Evolutionary conservation across 169 alveolate species (phyloP).

Genomic region (Plasmodium blacklocki): DNA sequence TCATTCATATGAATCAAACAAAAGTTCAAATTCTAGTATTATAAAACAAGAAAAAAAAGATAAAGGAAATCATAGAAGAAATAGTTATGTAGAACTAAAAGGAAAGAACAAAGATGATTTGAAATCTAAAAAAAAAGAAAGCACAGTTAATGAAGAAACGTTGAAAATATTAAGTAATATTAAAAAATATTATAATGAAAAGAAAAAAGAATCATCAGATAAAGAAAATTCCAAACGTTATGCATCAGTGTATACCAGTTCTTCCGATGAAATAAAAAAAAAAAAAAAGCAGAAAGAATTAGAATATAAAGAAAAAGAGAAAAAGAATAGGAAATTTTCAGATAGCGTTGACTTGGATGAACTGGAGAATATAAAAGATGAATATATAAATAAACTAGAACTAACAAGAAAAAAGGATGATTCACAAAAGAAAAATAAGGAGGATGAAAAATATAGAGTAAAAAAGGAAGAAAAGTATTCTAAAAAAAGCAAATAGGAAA

Average conservation of each 20-base stretch:
- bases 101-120: background rate
- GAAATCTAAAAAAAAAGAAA: constrained; percentile 3
- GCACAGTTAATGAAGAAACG: constrained; percentile 17
- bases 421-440: background rate
- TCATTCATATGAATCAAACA: too few relatives aligned
- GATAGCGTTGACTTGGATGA: background rate
- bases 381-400: background rate
- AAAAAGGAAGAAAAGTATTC: background rate
- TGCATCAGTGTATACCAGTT: background rate
- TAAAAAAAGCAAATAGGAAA: background rate
- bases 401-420: background rate
- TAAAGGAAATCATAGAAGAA: too few relatives aligned
- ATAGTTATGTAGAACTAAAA: background rate
- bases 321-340: background rate
- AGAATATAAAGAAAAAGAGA: background rate
- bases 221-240: background rate
- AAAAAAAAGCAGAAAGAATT: background rate
- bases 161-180: constrained; percentile 32
- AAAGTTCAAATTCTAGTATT: too few relatives aligned
- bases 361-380: background rate
- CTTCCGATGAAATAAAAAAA: constrained; percentile 7
- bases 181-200: constrained; percentile 63
- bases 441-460: background rate
- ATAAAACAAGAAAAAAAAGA: background rate
- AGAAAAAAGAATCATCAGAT: background rate